Evolutionary conservation across 768 basidiomycete species (phyloP).

Genomic region (Boletus subparvulus): DNA sequence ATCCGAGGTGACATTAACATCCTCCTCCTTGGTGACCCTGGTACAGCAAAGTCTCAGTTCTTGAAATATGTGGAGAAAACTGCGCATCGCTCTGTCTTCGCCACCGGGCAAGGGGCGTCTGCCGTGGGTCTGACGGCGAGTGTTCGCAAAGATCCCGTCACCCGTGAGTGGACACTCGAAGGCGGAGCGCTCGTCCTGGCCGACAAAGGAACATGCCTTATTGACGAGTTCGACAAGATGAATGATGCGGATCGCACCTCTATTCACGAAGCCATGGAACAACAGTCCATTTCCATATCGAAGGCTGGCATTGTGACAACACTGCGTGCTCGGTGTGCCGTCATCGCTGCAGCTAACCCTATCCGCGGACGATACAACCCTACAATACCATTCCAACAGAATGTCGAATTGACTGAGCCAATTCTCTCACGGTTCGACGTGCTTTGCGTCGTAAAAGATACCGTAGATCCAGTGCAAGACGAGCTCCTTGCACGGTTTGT

Average conservation of each 20-base stretch:
- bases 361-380: slow-evolving; percentile 97
- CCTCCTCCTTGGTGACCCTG: slow-evolving; percentile 94
- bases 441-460: slow-evolving; percentile 96
- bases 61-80: slow-evolving; percentile 99
- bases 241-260: slow-evolving; percentile 97
- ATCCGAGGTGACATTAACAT: slow-evolving; percentile 99
- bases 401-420: slow-evolving; percentile 97
- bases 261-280: slow-evolving; percentile 99
- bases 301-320: slow-evolving; percentile 99
- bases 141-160: slow-evolving; percentile 97
- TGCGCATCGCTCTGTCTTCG: slow-evolving; percentile 94
- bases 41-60: slow-evolving; percentile 99
- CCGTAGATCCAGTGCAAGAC: slow-evolving; percentile 94
- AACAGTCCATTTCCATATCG: slow-evolving; percentile 98
- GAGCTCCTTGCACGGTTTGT: slow-evolving; percentile 96
- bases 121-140: slow-evolving; percentile 98
- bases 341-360: slow-evolving; percentile 97
- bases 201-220: slow-evolving; percentile 95
- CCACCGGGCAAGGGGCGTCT: slow-evolving; percentile 96
- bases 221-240: slow-evolving; percentile 99
- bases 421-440: slow-evolving; percentile 98
- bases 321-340: slow-evolving; percentile 94
- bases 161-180: slow-evolving; percentile 97
- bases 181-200: slow-evolving; percentile 98
- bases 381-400: slow-evolving; percentile 97